A percentile compares a stretch with the other conserved stretches of the same genome.
Evolutionary conservation across 2,329 filamentous ascomycete species (phyloP).

Genomic region (Calonectria pseudoreteaudii): DNA sequence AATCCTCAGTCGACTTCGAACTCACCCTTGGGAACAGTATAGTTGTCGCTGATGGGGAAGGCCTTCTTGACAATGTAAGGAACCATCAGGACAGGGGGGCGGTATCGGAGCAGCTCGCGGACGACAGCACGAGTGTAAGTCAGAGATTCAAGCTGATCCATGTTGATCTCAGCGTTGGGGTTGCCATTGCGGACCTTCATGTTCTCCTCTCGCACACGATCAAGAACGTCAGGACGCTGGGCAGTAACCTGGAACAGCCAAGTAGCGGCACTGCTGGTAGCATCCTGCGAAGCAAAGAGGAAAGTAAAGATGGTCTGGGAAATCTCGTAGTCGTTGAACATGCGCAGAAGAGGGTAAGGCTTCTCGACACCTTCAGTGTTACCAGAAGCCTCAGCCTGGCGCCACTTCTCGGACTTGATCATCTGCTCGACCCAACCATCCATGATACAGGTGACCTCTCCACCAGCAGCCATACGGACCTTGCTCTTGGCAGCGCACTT

Average conservation of each 20-base stretch:
- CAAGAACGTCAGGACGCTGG: constrained; percentile 91
- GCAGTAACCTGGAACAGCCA: constrained; percentile 97
- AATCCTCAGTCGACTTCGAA: neutral
- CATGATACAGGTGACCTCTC: constrained; percentile 91
- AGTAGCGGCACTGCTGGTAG: constrained; percentile 91
- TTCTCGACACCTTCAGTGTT: constrained; percentile 80
- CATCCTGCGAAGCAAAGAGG: constrained; percentile 97
- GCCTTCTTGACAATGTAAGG: constrained; percentile 95
- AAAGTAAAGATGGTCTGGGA: constrained; percentile 95
- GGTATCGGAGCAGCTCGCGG: constrained; percentile 91
- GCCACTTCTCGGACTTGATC: constrained; percentile 85
- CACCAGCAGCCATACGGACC: constrained; percentile 89
- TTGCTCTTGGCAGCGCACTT: constrained; percentile 95
- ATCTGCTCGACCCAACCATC: constrained; percentile 94
- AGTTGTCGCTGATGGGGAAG: constrained; percentile 88
- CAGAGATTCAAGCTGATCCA: constrained; percentile 91
- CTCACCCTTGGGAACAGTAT: constrained; percentile 90
- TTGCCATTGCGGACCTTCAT: constrained; percentile 81
- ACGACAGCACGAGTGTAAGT: constrained; percentile 92
- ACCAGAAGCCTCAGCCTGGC: constrained; percentile 80
- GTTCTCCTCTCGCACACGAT: constrained; percentile 93
- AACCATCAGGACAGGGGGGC: constrained; percentile 96
- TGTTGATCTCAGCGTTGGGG: constrained; percentile 74
- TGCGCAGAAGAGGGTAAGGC: constrained; percentile 83
- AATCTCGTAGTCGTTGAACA: constrained; percentile 92